A percentile compares a stretch with the other conserved stretches of the same genome.
Conservation (phyloP, 345 rosid genomes). For the Sisymbrium altissimum region DNA sequence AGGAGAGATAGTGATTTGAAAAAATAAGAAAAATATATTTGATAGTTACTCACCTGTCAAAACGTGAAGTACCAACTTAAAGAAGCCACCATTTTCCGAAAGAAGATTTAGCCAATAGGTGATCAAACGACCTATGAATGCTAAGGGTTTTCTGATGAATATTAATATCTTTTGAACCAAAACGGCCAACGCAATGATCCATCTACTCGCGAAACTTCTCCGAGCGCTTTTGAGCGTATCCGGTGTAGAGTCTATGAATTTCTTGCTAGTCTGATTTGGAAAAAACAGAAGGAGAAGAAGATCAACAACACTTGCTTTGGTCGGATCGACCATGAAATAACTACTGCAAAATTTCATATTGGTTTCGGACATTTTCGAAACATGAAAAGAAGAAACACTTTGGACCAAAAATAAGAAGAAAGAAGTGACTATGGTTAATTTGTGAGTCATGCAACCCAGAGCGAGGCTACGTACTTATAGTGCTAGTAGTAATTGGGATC, state of each 20-base stretch:
- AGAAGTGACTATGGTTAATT: conserved; percentile 7
- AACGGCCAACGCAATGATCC: conserved; percentile 19
- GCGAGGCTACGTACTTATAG: conserved; percentile 25
- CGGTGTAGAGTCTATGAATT: conserved; percentile 26
- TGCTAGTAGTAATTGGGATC: conserved; percentile 8
- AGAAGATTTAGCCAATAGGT: conserved; percentile 28
- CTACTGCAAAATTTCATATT: conserved; percentile 21
- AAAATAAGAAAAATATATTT: background rate
- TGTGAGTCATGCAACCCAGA: conserved; percentile 13
- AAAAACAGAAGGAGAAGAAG: conserved; percentile 37
- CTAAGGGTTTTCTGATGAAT: conserved; percentile 15
- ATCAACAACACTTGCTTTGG: conserved; percentile 42
- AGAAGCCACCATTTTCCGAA: conserved; percentile 25
- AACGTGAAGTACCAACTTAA: conserved; percentile 18
- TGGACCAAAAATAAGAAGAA: background rate
- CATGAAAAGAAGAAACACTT: background rate
- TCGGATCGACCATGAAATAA: conserved; percentile 38
- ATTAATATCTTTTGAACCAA: conserved; percentile 11
- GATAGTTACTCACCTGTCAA: conserved; percentile 10
- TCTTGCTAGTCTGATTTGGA: conserved; percentile 5
- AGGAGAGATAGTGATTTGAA: background rate
- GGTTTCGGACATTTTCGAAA: conserved; percentile 14
- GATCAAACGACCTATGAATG: conserved; percentile 3
- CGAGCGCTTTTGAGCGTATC: conserved; percentile 17
- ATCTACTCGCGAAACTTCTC: conserved; percentile 24